A percentile compares a stretch with the other conserved stretches of the same genome.
Evolutionary conservation across 1,139 yeast species (phyloP).

Genomic region (Debaryomycetaceae sp.): DNA sequence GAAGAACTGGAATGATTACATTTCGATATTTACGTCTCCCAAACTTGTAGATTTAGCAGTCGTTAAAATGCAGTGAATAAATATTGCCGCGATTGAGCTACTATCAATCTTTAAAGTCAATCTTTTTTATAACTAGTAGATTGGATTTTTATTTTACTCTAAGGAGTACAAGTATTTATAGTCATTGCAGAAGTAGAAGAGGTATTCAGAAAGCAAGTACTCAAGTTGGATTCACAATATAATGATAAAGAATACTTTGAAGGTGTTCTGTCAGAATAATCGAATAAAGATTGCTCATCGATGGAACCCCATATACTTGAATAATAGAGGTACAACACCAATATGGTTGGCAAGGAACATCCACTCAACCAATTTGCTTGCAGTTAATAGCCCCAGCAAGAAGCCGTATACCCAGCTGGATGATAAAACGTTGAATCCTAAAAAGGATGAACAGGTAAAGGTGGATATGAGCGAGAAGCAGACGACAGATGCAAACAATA

Average conservation of each 20-base stretch:
- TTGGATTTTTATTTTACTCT: neutral
- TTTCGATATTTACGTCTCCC: neutral
- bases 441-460: neutral
- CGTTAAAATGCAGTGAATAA: neutral
- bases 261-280: neutral
- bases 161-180: neutral
- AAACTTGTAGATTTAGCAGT: neutral
- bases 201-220: too few species aligned
- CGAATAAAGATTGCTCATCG: neutral
- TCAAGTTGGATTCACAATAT: neutral
- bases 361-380: neutral
- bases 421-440: neutral
- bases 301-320: neutral
- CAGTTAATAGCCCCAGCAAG: neutral
- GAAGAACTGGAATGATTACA: neutral
- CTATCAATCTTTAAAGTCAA: neutral
- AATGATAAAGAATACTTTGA: neutral
- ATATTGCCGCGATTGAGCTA: neutral
- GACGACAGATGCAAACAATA: constrained; percentile 3
- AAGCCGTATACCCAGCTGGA: neutral
- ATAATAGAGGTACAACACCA: neutral
- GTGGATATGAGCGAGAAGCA: neutral
- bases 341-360: neutral
- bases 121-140: neutral
- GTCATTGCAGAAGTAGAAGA: neutral